Evolutionary conservation across 257 asterid genomes (phyloP), one percentile per base, ranked within the genome.

Genomic region (Gentiana macrophylla): DNA sequence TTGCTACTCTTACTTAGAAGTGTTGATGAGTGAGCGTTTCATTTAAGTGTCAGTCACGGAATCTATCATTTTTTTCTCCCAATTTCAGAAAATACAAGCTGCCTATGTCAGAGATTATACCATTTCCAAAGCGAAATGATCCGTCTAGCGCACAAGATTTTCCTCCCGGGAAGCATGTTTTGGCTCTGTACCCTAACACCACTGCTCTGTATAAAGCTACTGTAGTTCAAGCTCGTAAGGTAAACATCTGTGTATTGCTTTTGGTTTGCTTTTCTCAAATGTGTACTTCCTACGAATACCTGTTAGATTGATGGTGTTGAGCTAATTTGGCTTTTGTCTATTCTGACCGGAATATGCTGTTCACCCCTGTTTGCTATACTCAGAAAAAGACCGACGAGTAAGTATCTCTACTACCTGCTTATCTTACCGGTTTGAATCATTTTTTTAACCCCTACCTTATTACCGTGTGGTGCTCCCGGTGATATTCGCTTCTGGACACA

Each of bases 101-200:
- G 65, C 99, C 94, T 9, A 71, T 79, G 86, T 81, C 94, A 35
- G 94, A 80, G 66, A 84, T 92, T 53, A 88, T 92, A 68, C 97
- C 94, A 56, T 92, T 92, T 63, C 97, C 99, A 4, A 92, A 80
- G 64, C 70, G 87, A 56, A 80, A 67, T 34, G 97, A 92, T 57
- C 95, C 71, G 67, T 68, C 86, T 5, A 75, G 76, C 12, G 69
- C 76, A 65, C 86, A 77, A 52, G 95, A 92, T 58, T 88, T 88
- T 50, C 84, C 81, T 54, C 86, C 77, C n/a, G 99, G 99, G 44
- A 81, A 69, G 70, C 88, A 85, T 52, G 99, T 92, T 57, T 72
- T 88, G 75, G 99, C 99, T 10, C 94, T 92, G 68, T 88, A 92
- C 73, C 99, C 99, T 24, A 92, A 84, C 67, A 92, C 99, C 68